phyloP scores from a whole-genome alignment of 768 basidiomycete species.

The Russula earlei region DNA sequence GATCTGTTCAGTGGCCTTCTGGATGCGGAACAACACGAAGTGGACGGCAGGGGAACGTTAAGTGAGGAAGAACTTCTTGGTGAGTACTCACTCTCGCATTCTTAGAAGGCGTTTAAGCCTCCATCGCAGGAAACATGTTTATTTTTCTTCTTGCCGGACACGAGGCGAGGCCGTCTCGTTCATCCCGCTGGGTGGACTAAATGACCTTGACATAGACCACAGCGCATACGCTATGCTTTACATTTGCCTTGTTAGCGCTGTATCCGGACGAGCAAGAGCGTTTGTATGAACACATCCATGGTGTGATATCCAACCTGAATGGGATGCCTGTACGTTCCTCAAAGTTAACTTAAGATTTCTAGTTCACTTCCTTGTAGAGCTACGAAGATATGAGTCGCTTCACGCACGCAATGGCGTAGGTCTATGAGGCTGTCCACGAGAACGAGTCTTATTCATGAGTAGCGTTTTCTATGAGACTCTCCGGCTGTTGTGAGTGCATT shows the following conservation, averaged over 20 bases:
- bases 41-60: slow-evolving; percentile 11
- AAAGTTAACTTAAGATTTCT: not conserved
- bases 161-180: slow-evolving; percentile 18
- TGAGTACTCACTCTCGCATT: not conserved
- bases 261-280: slow-evolving; percentile 35
- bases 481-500: slow-evolving; percentile 28
- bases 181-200: not conserved
- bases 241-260: slow-evolving; percentile 35
- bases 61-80: slow-evolving; percentile 22
- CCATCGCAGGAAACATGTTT: slow-evolving; percentile 23
- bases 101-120: not conserved
- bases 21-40: slow-evolving; percentile 17
- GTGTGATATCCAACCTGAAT: slow-evolving; percentile 26
- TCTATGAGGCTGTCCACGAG: not conserved
- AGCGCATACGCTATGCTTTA: slow-evolving; percentile 30
- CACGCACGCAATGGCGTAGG: slow-evolving; percentile 18
- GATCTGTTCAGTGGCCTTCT: slow-evolving; percentile 25
- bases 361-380: slow-evolving; percentile 1
- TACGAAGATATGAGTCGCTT: slow-evolving; percentile 22
- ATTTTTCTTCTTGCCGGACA: slow-evolving; percentile 31
- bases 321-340: slow-evolving; percentile 2
- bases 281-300: slow-evolving; percentile 29
- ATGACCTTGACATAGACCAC: slow-evolving; percentile 26
- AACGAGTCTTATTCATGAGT: not conserved
- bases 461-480: slow-evolving; percentile 45